Conservation (phyloP, 345 rosid species). For the Lepidium aucheri region DNA sequence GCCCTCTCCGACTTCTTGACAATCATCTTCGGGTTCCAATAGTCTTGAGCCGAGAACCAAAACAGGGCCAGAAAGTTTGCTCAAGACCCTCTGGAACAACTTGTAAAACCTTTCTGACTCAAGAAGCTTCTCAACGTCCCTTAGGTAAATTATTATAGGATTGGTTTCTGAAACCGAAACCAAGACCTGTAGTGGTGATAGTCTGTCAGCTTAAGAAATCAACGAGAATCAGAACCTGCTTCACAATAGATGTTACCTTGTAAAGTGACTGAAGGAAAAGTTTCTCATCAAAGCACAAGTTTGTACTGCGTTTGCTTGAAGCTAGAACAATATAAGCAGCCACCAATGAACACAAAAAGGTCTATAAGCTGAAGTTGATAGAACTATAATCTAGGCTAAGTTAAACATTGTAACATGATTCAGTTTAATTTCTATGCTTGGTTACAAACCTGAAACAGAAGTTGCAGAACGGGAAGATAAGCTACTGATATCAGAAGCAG, state of each 20-base stretch:
- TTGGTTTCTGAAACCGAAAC: conserved; percentile 57
- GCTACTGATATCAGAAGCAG: conserved; percentile 66
- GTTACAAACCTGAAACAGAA: conserved; percentile 42
- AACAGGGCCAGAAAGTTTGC: conserved; percentile 69
- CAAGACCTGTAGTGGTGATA: conserved; percentile 49
- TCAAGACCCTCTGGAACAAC: conserved; percentile 57
- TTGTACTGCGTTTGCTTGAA: conserved; percentile 43
- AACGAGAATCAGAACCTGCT: neutral
- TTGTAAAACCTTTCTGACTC: conserved; percentile 69
- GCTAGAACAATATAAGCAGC: conserved; percentile 29
- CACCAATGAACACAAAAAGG: neutral
- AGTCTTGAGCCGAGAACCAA: conserved; percentile 78
- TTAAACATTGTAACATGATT: neutral
- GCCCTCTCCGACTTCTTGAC: conserved; percentile 59
- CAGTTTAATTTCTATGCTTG: neutral
- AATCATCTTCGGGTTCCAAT: conserved; percentile 62
- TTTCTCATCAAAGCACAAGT: conserved; percentile 83
- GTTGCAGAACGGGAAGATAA: conserved; percentile 36
- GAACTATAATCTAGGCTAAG: neutral
- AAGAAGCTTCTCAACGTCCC: conserved; percentile 79
- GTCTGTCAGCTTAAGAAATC: neutral
- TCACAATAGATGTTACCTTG: conserved; percentile 46
- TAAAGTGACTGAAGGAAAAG: conserved; percentile 75
- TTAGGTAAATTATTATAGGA: conserved; percentile 66
- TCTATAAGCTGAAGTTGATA: neutral